Percentiles rank a stretch among this genome's conserved stretches.
These are phyloP conservation scores for Backusella sp. DNA, from an alignment of 192 early-diverging fungal species.

Conservation along the genomic window DNA sequence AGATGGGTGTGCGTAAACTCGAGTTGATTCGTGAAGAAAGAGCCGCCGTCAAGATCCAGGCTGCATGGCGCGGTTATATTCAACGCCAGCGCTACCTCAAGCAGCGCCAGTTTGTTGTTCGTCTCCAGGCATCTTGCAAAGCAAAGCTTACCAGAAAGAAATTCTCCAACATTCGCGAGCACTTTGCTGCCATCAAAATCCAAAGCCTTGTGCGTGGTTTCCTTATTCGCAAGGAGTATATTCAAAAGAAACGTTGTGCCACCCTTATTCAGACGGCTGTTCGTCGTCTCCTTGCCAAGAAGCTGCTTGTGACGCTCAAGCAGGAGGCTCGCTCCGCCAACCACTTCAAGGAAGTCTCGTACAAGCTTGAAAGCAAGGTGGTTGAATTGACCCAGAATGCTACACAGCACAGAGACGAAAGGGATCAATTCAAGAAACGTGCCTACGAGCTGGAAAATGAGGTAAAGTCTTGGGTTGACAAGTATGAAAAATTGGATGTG, in stretches of 20 bases:
- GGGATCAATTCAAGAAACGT: conserved; percentile 56
- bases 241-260: conserved; percentile 52
- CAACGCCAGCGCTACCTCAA: conserved; percentile 49
- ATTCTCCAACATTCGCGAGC: conserved; percentile 57
- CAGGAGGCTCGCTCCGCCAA: conserved; percentile 84
- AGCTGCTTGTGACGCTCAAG: conserved; percentile 66
- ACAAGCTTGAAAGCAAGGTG: conserved; percentile 94
- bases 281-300: conserved; percentile 69
- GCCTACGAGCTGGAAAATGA: conserved; percentile 64
- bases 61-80: conserved; percentile 63
- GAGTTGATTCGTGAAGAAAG: conserved; percentile 54
- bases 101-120: conserved; percentile 51
- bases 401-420: conserved; percentile 66
- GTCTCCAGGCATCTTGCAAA: conserved; percentile 67
- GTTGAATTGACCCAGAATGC: conserved; percentile 89
- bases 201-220: conserved; percentile 73
- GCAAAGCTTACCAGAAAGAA: conserved; percentile 59
- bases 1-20: conserved; percentile 53
- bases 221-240: conserved; percentile 58
- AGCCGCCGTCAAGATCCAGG: conserved; percentile 80
- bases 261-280: conserved; percentile 80
- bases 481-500: conserved; percentile 65
- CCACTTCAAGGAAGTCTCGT: conserved; percentile 92
- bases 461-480: conserved; percentile 66
- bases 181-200: conserved; percentile 72